These are phyloP conservation scores for Scheffersomyces quercinus DNA, from an alignment of 1,139 yeast species.

Conservation along the genomic window DNA sequence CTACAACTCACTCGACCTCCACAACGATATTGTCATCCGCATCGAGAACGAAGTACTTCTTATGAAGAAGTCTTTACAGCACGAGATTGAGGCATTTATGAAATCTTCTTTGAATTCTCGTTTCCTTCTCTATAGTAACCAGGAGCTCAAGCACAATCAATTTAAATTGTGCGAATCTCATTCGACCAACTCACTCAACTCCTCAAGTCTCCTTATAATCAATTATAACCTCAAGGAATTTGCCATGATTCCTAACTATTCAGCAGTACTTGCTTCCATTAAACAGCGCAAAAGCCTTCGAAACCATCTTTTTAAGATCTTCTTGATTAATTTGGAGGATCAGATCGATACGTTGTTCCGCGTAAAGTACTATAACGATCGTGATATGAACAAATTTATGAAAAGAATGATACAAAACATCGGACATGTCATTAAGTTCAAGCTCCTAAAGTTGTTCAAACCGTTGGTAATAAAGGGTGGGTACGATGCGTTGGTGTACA, in stretches of 20 bases:
- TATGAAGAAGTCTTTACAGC: conserved; percentile 31
- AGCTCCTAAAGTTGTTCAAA: conserved; percentile 23
- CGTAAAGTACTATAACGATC: conserved; percentile 35
- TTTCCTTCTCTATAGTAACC: conserved; percentile 23
- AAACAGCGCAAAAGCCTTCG: conserved; percentile 27
- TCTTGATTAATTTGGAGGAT: conserved; percentile 40
- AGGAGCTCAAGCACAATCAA: conserved; percentile 28
- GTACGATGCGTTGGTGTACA: conserved; percentile 29
- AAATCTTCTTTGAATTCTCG: conserved; percentile 21
- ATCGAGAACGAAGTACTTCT: conserved; percentile 36
- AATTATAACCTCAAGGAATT: conserved; percentile 34
- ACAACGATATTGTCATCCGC: conserved; percentile 17
- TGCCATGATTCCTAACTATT: conserved; percentile 38
- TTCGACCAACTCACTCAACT: conserved; percentile 10
- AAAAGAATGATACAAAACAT: conserved; percentile 26
- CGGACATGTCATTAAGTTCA: conserved; percentile 26
- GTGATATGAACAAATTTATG: conserved; percentile 27
- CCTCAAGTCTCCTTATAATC: conserved; percentile 19
- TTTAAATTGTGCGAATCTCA: conserved; percentile 31
- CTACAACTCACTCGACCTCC: conserved; percentile 31
- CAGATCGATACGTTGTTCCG: conserved; percentile 39
- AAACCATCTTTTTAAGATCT: conserved; percentile 38
- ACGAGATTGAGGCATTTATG: conserved; percentile 31
- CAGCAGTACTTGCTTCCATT: conserved; percentile 25
- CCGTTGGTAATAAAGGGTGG: conserved; percentile 12